phyloP scores from a whole-genome alignment of 306 rosid species.

The Cucurbita maxima region DNA sequence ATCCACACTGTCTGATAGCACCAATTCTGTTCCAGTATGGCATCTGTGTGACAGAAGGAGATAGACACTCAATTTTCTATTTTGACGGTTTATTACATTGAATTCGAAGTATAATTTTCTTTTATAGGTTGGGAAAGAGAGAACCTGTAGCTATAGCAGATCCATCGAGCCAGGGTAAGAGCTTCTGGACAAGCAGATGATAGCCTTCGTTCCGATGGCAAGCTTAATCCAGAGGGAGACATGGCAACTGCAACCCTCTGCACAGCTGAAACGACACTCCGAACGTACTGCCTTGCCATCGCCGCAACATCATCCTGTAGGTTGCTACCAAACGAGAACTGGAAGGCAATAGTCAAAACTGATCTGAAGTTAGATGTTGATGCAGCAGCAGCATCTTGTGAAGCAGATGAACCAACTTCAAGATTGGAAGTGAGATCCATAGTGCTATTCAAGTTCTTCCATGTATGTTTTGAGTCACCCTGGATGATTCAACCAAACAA shows the following conservation, averaged over 20 bases:
- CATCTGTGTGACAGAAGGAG: conserved; percentile 24
- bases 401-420: conserved; percentile 56
- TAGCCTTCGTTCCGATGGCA: conserved; percentile 43
- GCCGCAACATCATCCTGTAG: conserved; percentile 62
- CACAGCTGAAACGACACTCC: conserved; percentile 72
- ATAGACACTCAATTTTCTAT: background rate
- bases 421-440: conserved; percentile 80
- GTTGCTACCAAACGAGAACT: conserved; percentile 68
- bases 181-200: conserved; percentile 79
- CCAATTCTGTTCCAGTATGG: conserved; percentile 49
- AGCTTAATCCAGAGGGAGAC: conserved; percentile 62
- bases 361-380: conserved; percentile 45
- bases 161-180: conserved; percentile 69
- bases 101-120: background rate
- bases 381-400: conserved; percentile 22
- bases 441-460: conserved; percentile 41
- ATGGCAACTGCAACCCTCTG: conserved; percentile 95
- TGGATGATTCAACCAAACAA: conserved; percentile 11
- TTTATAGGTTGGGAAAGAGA: background rate
- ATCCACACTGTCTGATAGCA: conserved; percentile 40
- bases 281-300: conserved; percentile 85
- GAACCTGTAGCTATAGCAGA: conserved; percentile 76
- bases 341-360: conserved; percentile 88
- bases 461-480: conserved; percentile 55
- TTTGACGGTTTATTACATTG: background rate